These are phyloP conservation scores for Epichloe festucae DNA, from an alignment of 2,329 filamentous ascomycete genomes.

Conservation along the genomic window DNA sequence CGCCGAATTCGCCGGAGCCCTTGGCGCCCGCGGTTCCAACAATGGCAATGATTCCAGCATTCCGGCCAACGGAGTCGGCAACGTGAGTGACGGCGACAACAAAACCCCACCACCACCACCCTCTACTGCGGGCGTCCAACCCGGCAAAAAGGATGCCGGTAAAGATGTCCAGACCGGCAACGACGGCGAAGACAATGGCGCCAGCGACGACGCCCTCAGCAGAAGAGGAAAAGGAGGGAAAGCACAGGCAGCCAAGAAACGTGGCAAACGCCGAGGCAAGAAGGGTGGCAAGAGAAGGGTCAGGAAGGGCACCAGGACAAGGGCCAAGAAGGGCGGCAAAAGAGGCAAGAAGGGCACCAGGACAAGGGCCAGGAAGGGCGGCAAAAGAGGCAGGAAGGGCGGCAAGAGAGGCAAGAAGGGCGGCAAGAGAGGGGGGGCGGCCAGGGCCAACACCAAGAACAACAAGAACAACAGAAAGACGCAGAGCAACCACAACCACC, in stretches of 20 bases:
- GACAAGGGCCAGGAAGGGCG: too few species aligned
- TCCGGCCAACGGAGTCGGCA: neutral
- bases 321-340: too few species aligned
- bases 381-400: neutral
- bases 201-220: neutral
- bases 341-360: neutral
- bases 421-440: too few species aligned
- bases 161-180: neutral
- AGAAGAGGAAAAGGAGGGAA: neutral
- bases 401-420: neutral
- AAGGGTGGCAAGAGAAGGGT: neutral
- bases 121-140: neutral
- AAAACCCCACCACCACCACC: too few species aligned
- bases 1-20: neutral
- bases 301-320: too few species aligned
- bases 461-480: too few species aligned
- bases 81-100: neutral
- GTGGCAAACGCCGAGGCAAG: neutral
- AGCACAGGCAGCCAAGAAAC: neutral
- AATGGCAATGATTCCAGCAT: neutral
- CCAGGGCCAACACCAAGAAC: too few species aligned
- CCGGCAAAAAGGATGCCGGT: neutral
- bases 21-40: neutral
- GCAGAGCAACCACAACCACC: too few species aligned
- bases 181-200: neutral